These are phyloP conservation scores for Hypomyces perniciosus DNA, from an alignment of 2,329 filamentous ascomycete species.

Conservation along the genomic window DNA sequence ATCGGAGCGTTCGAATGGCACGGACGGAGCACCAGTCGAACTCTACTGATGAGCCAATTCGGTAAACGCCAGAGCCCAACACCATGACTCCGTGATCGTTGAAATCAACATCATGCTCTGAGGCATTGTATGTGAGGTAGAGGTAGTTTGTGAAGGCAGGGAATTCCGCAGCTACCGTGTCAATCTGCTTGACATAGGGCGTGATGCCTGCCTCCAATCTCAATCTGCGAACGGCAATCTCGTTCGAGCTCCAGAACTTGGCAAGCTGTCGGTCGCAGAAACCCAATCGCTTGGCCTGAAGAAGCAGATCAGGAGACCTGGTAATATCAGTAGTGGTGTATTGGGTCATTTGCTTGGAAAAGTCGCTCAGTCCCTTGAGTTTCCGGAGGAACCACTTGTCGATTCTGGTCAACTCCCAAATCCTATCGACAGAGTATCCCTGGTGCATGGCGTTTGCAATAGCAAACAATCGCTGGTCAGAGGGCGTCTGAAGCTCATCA, in stretches of 20 bases:
- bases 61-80: conserved; percentile 89
- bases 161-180: conserved; percentile 96
- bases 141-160: conserved; percentile 93
- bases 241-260: conserved; percentile 90
- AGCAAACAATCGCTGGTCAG: conserved; percentile 93
- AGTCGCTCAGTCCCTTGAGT: conserved; percentile 85
- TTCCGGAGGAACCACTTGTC: conserved; percentile 97
- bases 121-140: conserved; percentile 92
- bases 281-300: conserved; percentile 84
- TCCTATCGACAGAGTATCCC: conserved; percentile 91
- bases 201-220: conserved; percentile 81
- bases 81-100: conserved; percentile 94
- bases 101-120: conserved; percentile 76
- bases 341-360: conserved; percentile 69
- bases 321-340: conserved; percentile 61
- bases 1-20: conserved; percentile 82
- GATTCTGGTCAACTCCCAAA: conserved; percentile 97
- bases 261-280: conserved; percentile 93
- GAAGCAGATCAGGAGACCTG: conserved; percentile 59
- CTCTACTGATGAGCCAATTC: conserved; percentile 95
- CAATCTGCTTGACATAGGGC: conserved; percentile 95
- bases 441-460: conserved; percentile 96
- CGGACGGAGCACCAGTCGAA: conserved; percentile 99
- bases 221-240: conserved; percentile 77
- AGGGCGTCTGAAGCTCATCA: conserved; percentile 91